Evolutionary conservation across 257 asterid genomes (phyloP), one percentile per base, ranked within the genome.

Genomic region (Solanum pennellii): DNA sequence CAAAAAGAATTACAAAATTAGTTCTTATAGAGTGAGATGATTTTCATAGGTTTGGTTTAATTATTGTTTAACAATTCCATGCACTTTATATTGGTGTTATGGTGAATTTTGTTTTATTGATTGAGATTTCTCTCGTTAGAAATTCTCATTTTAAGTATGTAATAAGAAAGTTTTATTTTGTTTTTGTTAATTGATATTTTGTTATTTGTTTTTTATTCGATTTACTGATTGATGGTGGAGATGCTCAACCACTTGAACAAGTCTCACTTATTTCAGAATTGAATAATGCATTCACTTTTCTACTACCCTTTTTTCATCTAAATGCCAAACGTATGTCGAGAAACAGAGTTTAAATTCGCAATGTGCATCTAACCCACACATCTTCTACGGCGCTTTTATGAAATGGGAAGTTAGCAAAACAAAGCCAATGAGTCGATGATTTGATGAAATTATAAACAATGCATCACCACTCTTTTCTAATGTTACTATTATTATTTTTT

Each of bases 351-450:
- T 5, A 62, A 62, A 62, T 0, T 62, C 31, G 7, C 23, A 29
- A 60, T 7, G 6, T 60, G 27, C 0, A 0, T 23, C 29, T 60
- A 60, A 59, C 1, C 2, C 1, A 8, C 25, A 20, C 66, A 59
- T 59, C 0, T 59, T 8, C 1, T 59, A 2, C 2, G 8, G 9
- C 0, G 0, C 0, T 52, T n/a, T n/a, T n/a, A n/a, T n/a, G n/a
- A n/a, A n/a, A n/a, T n/a, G n/a, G n/a, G n/a, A n/a, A n/a, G n/a
- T n/a, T n/a, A n/a, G n/a, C n/a, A n/a, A n/a, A n/a, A n/a, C n/a
- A n/a, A n/a, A n/a, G n/a, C n/a, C n/a, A n/a, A n/a, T n/a, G n/a
- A n/a, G n/a, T n/a, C n/a, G n/a, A n/a, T n/a, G n/a, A n/a, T n/a
- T n/a, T n/a, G n/a, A n/a, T n/a, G n/a, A n/a, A n/a, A n/a, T n/a